These are phyloP conservation scores for Debaryomyces maramus DNA, from an alignment of 805 yeast species.

Conservation along the genomic window DNA sequence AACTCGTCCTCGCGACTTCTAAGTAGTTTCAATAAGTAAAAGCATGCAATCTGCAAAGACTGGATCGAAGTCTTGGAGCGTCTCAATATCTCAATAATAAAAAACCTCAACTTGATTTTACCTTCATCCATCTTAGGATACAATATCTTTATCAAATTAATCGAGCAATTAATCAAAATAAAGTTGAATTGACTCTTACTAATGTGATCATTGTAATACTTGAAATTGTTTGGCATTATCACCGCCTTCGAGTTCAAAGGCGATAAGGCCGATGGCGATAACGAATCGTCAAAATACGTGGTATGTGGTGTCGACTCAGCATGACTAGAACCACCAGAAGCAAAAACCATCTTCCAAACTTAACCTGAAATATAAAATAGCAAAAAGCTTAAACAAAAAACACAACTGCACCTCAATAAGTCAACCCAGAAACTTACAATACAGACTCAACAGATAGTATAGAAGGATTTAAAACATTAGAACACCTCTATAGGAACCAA, in stretches of 20 bases:
- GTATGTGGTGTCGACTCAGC: not conserved
- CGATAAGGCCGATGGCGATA: not conserved
- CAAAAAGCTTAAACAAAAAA: not conserved
- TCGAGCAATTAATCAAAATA: conserved; percentile 36
- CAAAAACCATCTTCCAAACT: too few relatives aligned
- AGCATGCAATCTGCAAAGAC: conserved; percentile 65
- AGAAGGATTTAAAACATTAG: not conserved
- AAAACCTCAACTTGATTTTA: conserved; percentile 33
- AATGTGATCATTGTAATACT: conserved; percentile 39
- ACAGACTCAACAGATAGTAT: not conserved
- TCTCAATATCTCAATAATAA: conserved; percentile 43
- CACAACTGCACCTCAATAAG: not conserved
- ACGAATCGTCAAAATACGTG: not conserved
- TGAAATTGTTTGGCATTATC: conserved; percentile 34
- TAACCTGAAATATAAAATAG: not conserved
- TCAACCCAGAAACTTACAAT: not conserved
- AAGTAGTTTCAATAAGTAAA: conserved; percentile 55
- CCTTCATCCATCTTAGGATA: conserved; percentile 18
- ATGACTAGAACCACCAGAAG: not conserved
- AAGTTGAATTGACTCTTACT: conserved; percentile 42
- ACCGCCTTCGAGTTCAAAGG: conserved; percentile 1
- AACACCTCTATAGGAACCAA: not conserved
- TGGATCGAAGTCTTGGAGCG: conserved; percentile 50
- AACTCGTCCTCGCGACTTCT: conserved; percentile 14
- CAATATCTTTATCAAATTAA: conserved; percentile 36